These are phyloP conservation scores for Ophiocordyceps sinensis DNA, from an alignment of 2,329 filamentous ascomycete species.

Conservation along the genomic window DNA sequence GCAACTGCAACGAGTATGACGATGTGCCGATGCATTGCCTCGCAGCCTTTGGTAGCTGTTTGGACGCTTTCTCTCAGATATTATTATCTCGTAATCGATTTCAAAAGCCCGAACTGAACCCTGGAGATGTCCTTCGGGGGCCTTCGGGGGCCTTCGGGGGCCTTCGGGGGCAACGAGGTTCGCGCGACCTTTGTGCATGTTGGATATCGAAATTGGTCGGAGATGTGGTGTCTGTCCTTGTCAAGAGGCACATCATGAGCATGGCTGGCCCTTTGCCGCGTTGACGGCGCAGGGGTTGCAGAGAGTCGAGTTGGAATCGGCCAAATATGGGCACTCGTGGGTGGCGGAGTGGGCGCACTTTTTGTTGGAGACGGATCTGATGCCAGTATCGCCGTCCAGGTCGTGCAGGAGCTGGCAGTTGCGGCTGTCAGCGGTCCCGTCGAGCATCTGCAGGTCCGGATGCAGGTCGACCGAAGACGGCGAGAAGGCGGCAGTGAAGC, in stretches of 20 bases:
- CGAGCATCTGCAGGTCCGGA: neutral
- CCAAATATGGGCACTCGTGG: conserved; percentile 12
- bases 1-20: no score
- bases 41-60: no score
- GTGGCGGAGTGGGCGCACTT: conserved; percentile 12
- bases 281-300: conserved; percentile 11
- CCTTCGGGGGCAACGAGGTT: no score
- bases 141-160: no score
- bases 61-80: no score
- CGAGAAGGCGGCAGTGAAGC: neutral
- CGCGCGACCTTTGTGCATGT: no score
- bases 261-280: conserved; percentile 11
- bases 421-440: neutral
- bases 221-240: neutral
- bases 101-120: no score
- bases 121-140: no score
- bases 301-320: conserved; percentile 12
- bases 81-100: no score
- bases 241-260: conserved; percentile 2
- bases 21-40: no score
- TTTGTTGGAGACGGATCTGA: conserved; percentile 12
- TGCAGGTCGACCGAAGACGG: neutral
- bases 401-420: neutral
- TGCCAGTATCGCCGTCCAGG: conserved; percentile 1
- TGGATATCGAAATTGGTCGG: no score